phyloP scores from a whole-genome alignment of 805 yeast genomes.

The Blastobotrys terrestris region DNA sequence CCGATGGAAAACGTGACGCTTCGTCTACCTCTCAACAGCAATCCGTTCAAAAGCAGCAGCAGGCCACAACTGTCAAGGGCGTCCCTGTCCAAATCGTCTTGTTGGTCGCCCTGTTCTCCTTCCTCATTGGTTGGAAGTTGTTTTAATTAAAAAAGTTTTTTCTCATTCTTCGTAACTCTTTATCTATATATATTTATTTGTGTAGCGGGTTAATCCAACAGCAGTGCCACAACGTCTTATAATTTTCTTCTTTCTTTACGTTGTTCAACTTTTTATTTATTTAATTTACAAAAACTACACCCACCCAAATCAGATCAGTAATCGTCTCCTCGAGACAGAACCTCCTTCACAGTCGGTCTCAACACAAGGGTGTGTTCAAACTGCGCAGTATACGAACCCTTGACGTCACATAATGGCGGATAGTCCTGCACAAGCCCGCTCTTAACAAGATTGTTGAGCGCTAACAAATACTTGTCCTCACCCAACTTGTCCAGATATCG shows the following conservation, averaged over 20 bases:
- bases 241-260: background rate
- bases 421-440: slow-evolving; percentile 88
- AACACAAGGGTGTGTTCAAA: slow-evolving; percentile 89
- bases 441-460: slow-evolving; percentile 76
- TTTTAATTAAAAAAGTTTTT: background rate
- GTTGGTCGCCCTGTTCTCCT: slow-evolving; percentile 48
- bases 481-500: slow-evolving; percentile 88
- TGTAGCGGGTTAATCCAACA: background rate
- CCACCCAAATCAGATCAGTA: too few relatives aligned
- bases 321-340: slow-evolving; percentile 92
- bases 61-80: slow-evolving; percentile 45
- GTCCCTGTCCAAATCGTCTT: slow-evolving; percentile 51
- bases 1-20: slow-evolving; percentile 8
- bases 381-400: slow-evolving; percentile 92
- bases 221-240: background rate
- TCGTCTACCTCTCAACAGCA: slow-evolving; percentile 13
- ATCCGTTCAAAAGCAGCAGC: slow-evolving; percentile 34
- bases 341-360: slow-evolving; percentile 89
- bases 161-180: slow-evolving; percentile 1
- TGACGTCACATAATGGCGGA: slow-evolving; percentile 81
- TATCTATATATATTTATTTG: background rate
- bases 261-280: too few relatives aligned
- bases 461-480: slow-evolving; percentile 84
- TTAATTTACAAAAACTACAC: too few relatives aligned
- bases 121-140: slow-evolving; percentile 65